Base-by-base conservation (phyloP, 805 yeast species). In the Candida nemodendra region DNA sequence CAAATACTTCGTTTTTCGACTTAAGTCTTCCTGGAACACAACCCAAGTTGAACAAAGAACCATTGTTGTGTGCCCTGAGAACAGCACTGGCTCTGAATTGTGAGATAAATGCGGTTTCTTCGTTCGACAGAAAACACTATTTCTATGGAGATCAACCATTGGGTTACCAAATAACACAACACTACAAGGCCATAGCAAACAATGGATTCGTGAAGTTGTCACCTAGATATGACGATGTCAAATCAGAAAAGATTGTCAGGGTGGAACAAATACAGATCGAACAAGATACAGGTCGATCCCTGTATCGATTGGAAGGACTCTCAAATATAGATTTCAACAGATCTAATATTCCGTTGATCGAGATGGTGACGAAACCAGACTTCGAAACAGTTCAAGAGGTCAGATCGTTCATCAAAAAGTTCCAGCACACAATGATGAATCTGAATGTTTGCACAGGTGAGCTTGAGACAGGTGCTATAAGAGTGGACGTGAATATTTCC, bases 111-210 rank as follows among this genome's bases (percentile, higher is more conserved):
- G 47, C 61, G 0, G 46, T 54, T 6, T 84, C 91, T 1, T 68
- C 81, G 1, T 93, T 93, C 59, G 99, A 93, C 56, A 69, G 99
- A 48, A 93, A 93, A 61, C 99, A 93, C 59, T 93, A 93, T 59
- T 89, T 93, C 61, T 93, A 93, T 59, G 91, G 90, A 1, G 99
- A 93, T 60, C 98, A 93, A 58, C 99, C 99, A 0, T 63, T 84
- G 36, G 99, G 99, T 1, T 93, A 89, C 62, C 99, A 93, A 59
- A 84, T 93, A 34, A 93, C 99, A 0, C 99, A 93, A 62, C 85
- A 79, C 54, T 87, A 75, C 57, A 71, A 72, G 24, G 97, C 98
- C 1, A 67, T 86, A 32, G 93, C 96, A 2, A 66, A 60, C 22
- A 70, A 76, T 33, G 99, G 99, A 0, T 47, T 37, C 15, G 32